A percentile compares a stretch with the other conserved stretches of the same genome.
Evolutionary conservation across 2,329 filamentous ascomycete species (phyloP).

Genomic region (Peltaster fructicola): DNA sequence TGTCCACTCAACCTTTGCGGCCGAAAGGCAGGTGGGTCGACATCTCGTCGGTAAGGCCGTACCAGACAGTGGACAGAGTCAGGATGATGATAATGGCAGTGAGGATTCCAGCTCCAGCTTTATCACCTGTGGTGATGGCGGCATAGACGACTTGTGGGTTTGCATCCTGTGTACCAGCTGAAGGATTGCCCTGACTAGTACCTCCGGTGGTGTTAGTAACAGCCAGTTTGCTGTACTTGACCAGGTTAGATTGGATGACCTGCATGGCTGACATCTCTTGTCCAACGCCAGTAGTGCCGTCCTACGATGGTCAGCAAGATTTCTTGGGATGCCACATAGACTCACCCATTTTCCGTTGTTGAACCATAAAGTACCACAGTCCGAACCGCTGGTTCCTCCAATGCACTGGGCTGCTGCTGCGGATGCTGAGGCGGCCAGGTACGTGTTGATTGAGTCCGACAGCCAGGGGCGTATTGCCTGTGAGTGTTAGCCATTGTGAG

Average conservation of each 20-base stretch:
- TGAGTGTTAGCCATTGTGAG: too few relatives aligned
- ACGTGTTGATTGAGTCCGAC: constrained; percentile 7
- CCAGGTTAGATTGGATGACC: constrained; percentile 26
- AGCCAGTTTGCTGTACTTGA: constrained; percentile 18
- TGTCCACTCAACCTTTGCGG: too few relatives aligned
- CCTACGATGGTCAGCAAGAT: too few relatives aligned
- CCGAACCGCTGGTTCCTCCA: constrained; percentile 23
- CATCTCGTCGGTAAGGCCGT: too few relatives aligned
- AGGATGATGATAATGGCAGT: constrained; percentile 44
- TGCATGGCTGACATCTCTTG: constrained; percentile 38
- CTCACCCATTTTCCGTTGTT: too few relatives aligned
- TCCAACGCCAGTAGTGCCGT: constrained; percentile 32
- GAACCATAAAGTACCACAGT: constrained; percentile 25
- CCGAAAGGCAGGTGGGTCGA: too few relatives aligned
- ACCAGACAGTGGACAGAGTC: too few relatives aligned
- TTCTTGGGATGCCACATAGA: too few relatives aligned
- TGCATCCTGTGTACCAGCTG: constrained; percentile 20
- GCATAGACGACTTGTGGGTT: too few relatives aligned
- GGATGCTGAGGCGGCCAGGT: constrained; percentile 26
- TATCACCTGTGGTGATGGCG: constrained; percentile 39
- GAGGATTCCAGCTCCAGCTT: constrained; percentile 47
- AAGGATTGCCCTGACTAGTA: constrained; percentile 28
- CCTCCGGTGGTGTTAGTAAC: constrained; percentile 33
- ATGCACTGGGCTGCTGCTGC: constrained; percentile 37
- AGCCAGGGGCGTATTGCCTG: too few relatives aligned